Base-by-base conservation (phyloP, 371 early-diverging fungal genomes). In the Mortierella sp. region DNA sequence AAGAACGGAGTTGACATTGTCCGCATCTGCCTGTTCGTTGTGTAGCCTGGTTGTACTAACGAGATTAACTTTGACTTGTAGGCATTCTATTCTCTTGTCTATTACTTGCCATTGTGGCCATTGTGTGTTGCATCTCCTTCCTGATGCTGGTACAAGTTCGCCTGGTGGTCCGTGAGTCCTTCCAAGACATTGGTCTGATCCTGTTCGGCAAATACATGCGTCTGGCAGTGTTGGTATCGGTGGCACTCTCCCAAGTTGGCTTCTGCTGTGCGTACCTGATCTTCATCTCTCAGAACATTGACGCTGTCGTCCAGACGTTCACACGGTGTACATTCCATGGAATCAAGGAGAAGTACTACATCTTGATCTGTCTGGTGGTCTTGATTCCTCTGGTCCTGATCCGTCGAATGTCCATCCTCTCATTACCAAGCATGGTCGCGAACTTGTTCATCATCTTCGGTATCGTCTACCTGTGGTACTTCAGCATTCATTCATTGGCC, bases 131-230 rank as follows among this genome's bases (percentile, higher is more conserved):
- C 43, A 79, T 90, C 60, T 82, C 90, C 29, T 92, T 92, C 81
- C 67, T 94, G 60, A 56, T 94, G 25, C 66, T 89, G 49, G 83
- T 88, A 22, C 73, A 86, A 52, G 85, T 84, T 10, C 79, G 86
- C 12, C 79, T 81, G 46, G 79, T 81, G 29, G 66, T 88, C 14
- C 86, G 84, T 2, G 91, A 87, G 9, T 87, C 86, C 1, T 94
- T 92, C 83, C 93, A 93, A 59, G 93, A 94, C 63, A 88, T 93
- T 65, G 94, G 92, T 13, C 81, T 87, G 49, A 77, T 86, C 21
- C 78, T 93, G 21, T 92, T 84, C 72, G 95, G 95, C 21, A 82
- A 79, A 21, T 63, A 58, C 28, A 85, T 91, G 86, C 83, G 92
- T 13, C 57, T 84, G 51, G 65, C 88, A 3, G 92, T 94, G 9